Percentiles rank a stretch among this genome's conserved stretches.
Evolutionary conservation across 2,329 filamentous ascomycete genomes (phyloP).

Genomic region (Aurifilum marmelostoma): DNA sequence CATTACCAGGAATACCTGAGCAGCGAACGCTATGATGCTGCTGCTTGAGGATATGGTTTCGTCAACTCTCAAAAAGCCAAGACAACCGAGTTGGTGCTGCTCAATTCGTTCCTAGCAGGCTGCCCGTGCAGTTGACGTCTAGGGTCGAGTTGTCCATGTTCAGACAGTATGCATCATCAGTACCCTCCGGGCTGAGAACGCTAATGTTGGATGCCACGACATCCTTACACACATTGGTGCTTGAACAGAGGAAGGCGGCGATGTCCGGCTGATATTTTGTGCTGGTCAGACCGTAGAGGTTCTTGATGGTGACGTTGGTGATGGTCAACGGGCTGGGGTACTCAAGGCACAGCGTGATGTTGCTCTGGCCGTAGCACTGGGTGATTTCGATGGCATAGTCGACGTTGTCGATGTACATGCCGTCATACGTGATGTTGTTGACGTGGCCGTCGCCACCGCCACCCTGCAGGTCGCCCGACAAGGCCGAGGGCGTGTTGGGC

Average conservation of each 20-base stretch:
- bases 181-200: conserved; percentile 34
- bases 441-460: conserved; percentile 64
- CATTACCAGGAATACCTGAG: conserved; percentile 3
- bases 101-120: conserved; percentile 14
- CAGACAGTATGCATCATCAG: conserved; percentile 34
- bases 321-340: conserved; percentile 59
- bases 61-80: not conserved
- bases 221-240: conserved; percentile 31
- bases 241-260: conserved; percentile 35
- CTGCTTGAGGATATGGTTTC: not conserved
- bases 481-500: conserved; percentile 33
- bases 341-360: conserved; percentile 62
- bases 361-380: conserved; percentile 52
- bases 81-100: too few species aligned
- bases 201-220: conserved; percentile 34
- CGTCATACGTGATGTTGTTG: conserved; percentile 63
- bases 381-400: conserved; percentile 64
- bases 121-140: conserved; percentile 32
- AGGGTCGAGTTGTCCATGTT: conserved; percentile 33
- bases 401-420: conserved; percentile 59
- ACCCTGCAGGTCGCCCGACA: conserved; percentile 56
- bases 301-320: conserved; percentile 54
- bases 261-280: conserved; percentile 34
- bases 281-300: conserved; percentile 53
- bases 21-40: not conserved